Base-by-base conservation (phyloP, 208 protist genomes). In the Leishmania lainsoni region DNA sequence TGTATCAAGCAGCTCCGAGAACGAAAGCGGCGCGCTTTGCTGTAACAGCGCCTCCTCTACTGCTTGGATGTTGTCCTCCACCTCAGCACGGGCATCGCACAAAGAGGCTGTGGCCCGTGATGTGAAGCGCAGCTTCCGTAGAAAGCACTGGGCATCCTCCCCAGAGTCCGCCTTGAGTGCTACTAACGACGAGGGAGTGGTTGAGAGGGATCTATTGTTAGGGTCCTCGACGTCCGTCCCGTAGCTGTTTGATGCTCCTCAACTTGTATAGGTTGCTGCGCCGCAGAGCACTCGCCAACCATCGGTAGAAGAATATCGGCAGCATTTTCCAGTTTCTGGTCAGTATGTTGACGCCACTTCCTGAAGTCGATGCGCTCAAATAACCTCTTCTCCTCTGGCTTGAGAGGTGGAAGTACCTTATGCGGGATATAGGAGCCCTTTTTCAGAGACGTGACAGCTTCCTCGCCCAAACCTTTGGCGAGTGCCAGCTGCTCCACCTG, bases 391-490 rank as follows among this genome's bases (percentile, higher is more conserved):
- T 92, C 85, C n/a, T 78, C 86, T 32, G 86, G 70, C 51, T 73
- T 85, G 20, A 91, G 78, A 1, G 88, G 83, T 35, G 86, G 76
- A 32, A 97, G 78, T 29, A 88, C 90, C 52, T 87, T 90, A 22
- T 85, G 87, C 12, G 94, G 94, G 56, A 81, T 83, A 79, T 97
- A 97, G 68, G 84, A 26, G 56, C 89, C 91, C 0, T 86, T 81
- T 16, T 86, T 80, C 32, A 97, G 81, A 16, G 89, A 93, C 59
- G 78, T 52, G 54, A 92, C 85, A 2, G 94, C 94, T 1, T 56
- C 66, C 26, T 75, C 74, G 65, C 94, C 94, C 26, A 97, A 83
- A 26, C 94, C 94, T 75, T 90, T 93, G 22, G 92, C 94, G 48
- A 97, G 85, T 12, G 91, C 83, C 8, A 95, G 73, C 5, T 91